Evolutionary conservation across 2,329 filamentous ascomycete genomes (phyloP).

Genomic region (Cytospora piceae): DNA sequence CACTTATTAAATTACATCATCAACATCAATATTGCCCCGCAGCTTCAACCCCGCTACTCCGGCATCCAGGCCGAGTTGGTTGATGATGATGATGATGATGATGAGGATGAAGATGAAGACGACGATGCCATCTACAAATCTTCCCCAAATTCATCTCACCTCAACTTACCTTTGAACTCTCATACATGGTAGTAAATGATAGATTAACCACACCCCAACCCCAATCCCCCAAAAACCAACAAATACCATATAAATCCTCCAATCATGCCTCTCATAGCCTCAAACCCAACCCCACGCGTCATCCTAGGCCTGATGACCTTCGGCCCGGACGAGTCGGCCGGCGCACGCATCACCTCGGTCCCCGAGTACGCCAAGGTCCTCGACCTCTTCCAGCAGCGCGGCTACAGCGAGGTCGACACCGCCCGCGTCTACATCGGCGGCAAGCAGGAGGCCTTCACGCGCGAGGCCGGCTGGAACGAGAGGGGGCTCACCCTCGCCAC

Average conservation of each 20-base stretch:
- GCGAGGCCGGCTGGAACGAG: slow-evolving; percentile 68
- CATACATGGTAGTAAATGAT: no score
- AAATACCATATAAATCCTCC: no score
- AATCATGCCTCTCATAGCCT: slow-evolving; percentile 29
- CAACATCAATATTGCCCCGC: not conserved
- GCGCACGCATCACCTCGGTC: slow-evolving; percentile 64
- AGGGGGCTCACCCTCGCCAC: slow-evolving; percentile 71
- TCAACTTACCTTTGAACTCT: no score
- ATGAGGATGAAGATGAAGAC: no score
- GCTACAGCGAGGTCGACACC: slow-evolving; percentile 75
- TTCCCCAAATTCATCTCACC: no score
- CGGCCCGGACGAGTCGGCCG: slow-evolving; percentile 58
- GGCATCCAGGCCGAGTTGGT: not conserved
- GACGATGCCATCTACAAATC: no score
- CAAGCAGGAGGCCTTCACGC: slow-evolving; percentile 70
- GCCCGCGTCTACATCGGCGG: slow-evolving; percentile 69
- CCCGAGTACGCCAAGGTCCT: slow-evolving; percentile 66
- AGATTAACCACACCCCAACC: no score
- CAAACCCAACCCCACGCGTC: slow-evolving; percentile 45
- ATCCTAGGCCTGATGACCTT: slow-evolving; percentile 77
- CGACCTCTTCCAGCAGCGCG: slow-evolving; percentile 67
- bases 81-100: no score
- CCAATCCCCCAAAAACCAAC: no score
- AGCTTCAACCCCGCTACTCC: not conserved
- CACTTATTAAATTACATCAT: not conserved